These are phyloP conservation scores for Thraustotheca clavata DNA, from an alignment of 352 stramenopile genomes.

Conservation along the genomic window DNA sequence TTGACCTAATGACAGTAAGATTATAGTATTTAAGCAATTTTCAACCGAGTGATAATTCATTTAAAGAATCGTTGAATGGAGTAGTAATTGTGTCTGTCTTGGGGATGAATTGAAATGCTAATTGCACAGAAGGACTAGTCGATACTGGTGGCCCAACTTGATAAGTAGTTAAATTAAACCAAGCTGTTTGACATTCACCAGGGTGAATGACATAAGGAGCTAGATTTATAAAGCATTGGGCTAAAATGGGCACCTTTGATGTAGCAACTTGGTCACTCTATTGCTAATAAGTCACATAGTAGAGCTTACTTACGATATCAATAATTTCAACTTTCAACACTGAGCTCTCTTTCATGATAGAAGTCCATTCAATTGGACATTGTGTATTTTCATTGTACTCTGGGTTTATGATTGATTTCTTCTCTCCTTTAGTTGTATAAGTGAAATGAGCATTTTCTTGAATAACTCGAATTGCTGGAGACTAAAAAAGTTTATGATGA, in stretches of 20 bases:
- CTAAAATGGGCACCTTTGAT: constrained; percentile 3
- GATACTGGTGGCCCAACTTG: background rate
- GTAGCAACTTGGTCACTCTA: background rate
- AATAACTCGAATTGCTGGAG: constrained; percentile 26
- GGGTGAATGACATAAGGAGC: constrained; percentile 30
- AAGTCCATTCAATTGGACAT: constrained; percentile 27
- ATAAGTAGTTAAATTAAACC: constrained; percentile 23
- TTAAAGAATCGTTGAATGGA: constrained; percentile 11
- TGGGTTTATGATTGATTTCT: constrained; percentile 29
- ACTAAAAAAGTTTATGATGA: background rate
- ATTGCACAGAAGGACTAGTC: constrained; percentile 23
- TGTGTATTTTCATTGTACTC: constrained; percentile 26
- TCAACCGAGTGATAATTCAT: constrained; percentile 7
- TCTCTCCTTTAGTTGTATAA: constrained; percentile 28
- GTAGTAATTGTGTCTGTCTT: background rate
- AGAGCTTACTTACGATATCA: constrained; percentile 23
- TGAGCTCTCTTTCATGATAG: background rate
- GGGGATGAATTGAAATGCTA: constrained; percentile 43
- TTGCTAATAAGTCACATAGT: background rate
- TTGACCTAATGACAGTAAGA: constrained; percentile 19
- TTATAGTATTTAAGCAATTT: background rate
- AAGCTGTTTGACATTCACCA: constrained; percentile 28
- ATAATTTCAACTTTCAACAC: constrained; percentile 32
- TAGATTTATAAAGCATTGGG: constrained; percentile 25
- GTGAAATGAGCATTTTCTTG: constrained; percentile 14